Conservation (phyloP, 495 filamentous ascomycete genomes). For the Xylaria intraflava region DNA sequence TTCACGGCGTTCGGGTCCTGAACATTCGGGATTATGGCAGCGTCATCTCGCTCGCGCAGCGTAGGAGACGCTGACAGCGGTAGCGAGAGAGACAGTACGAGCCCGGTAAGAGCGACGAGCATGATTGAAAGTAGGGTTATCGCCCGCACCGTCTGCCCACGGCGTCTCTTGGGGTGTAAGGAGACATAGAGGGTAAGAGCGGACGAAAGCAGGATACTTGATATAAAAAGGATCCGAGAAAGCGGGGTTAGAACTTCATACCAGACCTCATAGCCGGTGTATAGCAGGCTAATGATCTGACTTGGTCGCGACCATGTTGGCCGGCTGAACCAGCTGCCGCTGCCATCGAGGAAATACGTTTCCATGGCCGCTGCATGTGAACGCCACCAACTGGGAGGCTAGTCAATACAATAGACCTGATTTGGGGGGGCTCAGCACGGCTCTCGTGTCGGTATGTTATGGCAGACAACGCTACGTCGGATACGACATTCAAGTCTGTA, state of each 20-base stretch:
- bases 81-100: background rate
- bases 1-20: constrained; percentile 64
- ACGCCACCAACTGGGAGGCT: background rate
- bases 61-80: background rate
- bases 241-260: constrained; percentile 2
- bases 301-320: constrained; percentile 4
- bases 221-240: constrained; percentile 1
- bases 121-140: constrained; percentile 5
- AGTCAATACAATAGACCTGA: background rate
- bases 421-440: background rate
- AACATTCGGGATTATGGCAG: constrained; percentile 61
- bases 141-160: background rate
- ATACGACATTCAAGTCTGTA: no score
- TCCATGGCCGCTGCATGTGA: background rate
- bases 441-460: background rate
- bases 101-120: background rate
- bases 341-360: background rate
- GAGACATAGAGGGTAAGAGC: background rate
- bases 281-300: background rate
- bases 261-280: background rate
- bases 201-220: background rate
- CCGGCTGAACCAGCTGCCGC: background rate
- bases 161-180: constrained; percentile 1
- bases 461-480: no score
- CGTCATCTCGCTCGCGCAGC: constrained; percentile 33